Conservation (phyloP, 495 filamentous ascomycete species). For the Halenospora varia region DNA sequence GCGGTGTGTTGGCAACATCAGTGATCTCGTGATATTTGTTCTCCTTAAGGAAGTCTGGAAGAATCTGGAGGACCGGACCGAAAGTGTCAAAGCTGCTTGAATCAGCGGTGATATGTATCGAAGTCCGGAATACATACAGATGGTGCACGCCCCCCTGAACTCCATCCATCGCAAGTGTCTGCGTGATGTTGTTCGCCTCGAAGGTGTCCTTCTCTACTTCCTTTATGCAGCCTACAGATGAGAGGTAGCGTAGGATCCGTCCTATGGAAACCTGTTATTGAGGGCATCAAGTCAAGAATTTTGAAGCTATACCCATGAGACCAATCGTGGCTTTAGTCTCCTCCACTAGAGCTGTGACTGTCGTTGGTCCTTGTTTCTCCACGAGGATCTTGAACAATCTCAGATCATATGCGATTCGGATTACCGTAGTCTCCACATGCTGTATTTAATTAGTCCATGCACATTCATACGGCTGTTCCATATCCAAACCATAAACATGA, state of each 20-base stretch:
- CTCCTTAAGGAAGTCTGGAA: slow-evolving; percentile 37
- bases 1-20: slow-evolving; percentile 30
- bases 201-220: slow-evolving; percentile 34
- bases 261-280: slow-evolving; percentile 22
- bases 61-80: slow-evolving; percentile 26
- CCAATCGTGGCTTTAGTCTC: background rate
- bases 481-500: background rate
- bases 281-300: background rate
- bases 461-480: background rate
- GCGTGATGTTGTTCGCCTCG: slow-evolving; percentile 30
- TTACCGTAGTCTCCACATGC: background rate
- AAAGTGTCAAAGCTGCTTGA: slow-evolving; percentile 31
- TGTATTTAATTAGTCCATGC: background rate
- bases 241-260: slow-evolving; percentile 43
- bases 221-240: slow-evolving; percentile 32
- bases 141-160: slow-evolving; percentile 32
- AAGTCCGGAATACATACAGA: slow-evolving; percentile 20
- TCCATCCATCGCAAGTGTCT: slow-evolving; percentile 25
- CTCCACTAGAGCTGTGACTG: background rate
- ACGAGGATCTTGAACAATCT: background rate
- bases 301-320: background rate
- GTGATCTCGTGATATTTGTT: slow-evolving; percentile 37
- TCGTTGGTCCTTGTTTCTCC: background rate
- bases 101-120: slow-evolving; percentile 2
- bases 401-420: background rate